A percentile compares a stretch with the other conserved stretches of the same genome.
Evolutionary conservation across 441 rosid species (phyloP).

Genomic region (Corymbia citriodora): DNA sequence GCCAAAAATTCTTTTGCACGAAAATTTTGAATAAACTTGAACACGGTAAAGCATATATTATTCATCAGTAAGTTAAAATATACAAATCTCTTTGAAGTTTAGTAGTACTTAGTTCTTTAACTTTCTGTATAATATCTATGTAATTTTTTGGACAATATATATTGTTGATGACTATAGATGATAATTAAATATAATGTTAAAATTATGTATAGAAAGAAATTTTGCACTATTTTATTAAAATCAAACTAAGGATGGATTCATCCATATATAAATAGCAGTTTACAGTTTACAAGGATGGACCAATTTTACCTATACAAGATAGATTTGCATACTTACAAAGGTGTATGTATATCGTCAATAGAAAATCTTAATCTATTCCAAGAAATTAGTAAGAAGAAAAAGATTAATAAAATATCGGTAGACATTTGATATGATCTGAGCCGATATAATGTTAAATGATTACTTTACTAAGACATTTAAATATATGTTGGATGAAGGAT

Average conservation of each 20-base stretch:
- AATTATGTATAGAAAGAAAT: not conserved
- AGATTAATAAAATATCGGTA: not conserved
- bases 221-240: not conserved
- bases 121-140: not conserved
- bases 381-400: not conserved
- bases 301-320: not conserved
- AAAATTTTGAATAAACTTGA: not conserved
- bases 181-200: not conserved
- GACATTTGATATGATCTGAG: not conserved
- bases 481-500: not conserved
- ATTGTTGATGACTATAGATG: not conserved
- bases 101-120: not conserved
- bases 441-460: not conserved
- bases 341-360: not conserved
- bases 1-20: not conserved
- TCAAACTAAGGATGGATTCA: not conserved
- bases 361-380: not conserved
- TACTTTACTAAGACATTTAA: not conserved
- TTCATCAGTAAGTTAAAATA: not conserved
- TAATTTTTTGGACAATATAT: not conserved
- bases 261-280: not conserved
- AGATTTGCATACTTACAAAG: not conserved
- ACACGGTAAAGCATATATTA: not conserved
- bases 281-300: not conserved
- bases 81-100: not conserved